Conservation (phyloP, 768 basidiomycete species). For the Pleurotus eryngii region DNA sequence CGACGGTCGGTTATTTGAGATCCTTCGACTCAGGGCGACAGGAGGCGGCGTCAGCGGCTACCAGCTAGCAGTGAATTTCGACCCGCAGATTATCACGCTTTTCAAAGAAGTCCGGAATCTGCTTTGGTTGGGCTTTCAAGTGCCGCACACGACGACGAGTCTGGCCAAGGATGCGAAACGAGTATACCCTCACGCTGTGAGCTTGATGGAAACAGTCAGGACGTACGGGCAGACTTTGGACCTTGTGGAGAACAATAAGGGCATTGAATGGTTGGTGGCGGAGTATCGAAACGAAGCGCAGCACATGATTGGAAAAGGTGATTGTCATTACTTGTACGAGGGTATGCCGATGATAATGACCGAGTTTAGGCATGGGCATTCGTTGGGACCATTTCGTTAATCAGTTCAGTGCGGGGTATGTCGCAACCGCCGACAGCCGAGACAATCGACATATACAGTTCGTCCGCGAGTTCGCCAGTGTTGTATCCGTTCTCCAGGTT, state of each 20-base stretch:
- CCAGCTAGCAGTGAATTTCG: conserved; percentile 95
- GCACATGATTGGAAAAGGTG: conserved; percentile 88
- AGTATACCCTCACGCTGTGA: conserved; percentile 97
- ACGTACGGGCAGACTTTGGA: conserved; percentile 96
- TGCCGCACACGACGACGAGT: conserved; percentile 91
- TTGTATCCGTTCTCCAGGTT: conserved; percentile 88
- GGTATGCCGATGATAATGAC: neutral
- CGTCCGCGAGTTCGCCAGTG: conserved; percentile 91
- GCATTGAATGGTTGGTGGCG: conserved; percentile 91
- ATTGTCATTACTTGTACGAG: conserved; percentile 16
- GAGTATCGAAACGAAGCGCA: conserved; percentile 93
- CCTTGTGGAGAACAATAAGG: conserved; percentile 85
- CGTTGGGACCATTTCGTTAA: conserved; percentile 98
- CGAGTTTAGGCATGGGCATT: conserved; percentile 77
- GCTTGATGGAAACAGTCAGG: conserved; percentile 97
- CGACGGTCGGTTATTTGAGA: conserved; percentile 89
- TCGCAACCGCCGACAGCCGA: conserved; percentile 65
- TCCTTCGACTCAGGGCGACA: conserved; percentile 54
- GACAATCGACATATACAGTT: conserved; percentile 92
- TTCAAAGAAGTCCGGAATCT: conserved; percentile 98
- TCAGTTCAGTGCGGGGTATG: conserved; percentile 84
- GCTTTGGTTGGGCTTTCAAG: conserved; percentile 93
- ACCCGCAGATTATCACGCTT: conserved; percentile 95
- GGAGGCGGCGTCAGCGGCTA: conserved; percentile 53
- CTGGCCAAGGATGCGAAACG: conserved; percentile 99